Percentiles rank a stretch among this genome's conserved stretches.
Conservation (phyloP, 139 green algal genomes). For the Asterochloris erici region DNA sequence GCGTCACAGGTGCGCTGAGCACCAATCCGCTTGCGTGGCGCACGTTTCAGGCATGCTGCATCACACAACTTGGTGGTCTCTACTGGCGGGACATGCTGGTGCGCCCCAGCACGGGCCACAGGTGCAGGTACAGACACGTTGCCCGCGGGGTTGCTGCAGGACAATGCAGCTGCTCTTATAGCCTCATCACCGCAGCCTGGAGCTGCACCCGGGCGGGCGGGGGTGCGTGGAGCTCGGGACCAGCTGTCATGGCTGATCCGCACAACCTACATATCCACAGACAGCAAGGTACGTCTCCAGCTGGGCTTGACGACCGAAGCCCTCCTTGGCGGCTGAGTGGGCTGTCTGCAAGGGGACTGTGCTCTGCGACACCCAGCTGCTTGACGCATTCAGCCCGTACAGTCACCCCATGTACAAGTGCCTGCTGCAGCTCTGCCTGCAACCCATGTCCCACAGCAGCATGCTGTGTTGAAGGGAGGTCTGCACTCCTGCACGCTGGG, state of each 20-base stretch:
- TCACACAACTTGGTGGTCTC: too few relatives aligned
- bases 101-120: neutral
- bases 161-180: neutral
- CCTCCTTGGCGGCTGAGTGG: neutral
- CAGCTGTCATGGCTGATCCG: conserved; percentile 64
- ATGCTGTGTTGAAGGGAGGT: too few relatives aligned
- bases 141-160: neutral
- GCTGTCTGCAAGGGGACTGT: too few relatives aligned
- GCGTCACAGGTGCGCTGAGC: too few relatives aligned
- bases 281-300: neutral
- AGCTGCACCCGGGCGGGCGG: conserved; percentile 6
- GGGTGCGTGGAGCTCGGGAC: conserved; percentile 3
- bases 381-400: too few relatives aligned
- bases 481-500: too few relatives aligned
- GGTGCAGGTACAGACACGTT: neutral
- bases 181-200: neutral
- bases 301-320: neutral
- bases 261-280: conserved; percentile 63
- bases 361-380: too few relatives aligned
- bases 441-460: too few relatives aligned
- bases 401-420: too few relatives aligned
- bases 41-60: too few relatives aligned
- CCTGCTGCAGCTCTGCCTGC: too few relatives aligned
- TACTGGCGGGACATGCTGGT: neutral
- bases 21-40: too few relatives aligned